Conservation (phyloP, 1,284 basidiomycete species). For the Sporisorium reilianum region DNA sequence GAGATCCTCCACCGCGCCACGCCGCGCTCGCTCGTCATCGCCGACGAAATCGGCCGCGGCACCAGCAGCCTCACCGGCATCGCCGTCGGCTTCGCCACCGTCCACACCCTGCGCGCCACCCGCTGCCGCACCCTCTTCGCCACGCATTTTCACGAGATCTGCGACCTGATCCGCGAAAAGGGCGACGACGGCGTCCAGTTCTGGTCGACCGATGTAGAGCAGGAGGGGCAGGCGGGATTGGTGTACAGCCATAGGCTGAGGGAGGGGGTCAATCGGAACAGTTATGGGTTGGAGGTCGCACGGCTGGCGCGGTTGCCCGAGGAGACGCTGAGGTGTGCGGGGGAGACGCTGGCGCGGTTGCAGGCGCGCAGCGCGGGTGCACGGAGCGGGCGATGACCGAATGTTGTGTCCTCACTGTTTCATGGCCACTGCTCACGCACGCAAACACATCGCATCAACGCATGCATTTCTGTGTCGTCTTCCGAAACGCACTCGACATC, state of each 20-base stretch:
- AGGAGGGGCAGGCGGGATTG: constrained; percentile 75
- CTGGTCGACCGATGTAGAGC: constrained; percentile 83
- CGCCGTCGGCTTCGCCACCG: constrained; percentile 89
- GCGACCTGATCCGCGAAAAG: constrained; percentile 74
- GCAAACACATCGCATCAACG: neutral
- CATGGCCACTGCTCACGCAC: neutral
- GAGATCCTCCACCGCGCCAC: constrained; percentile 77
- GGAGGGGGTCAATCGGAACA: constrained; percentile 88
- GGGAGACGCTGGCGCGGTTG: constrained; percentile 7
- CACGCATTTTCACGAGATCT: constrained; percentile 95
- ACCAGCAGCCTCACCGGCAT: constrained; percentile 92
- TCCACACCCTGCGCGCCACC: constrained; percentile 85
- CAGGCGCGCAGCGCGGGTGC: neutral
- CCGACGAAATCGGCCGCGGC: constrained; percentile 87
- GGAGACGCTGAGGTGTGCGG: constrained; percentile 16
- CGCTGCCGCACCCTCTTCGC: constrained; percentile 88
- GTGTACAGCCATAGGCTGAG: constrained; percentile 84
- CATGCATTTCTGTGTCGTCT: neutral
- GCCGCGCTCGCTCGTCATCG: constrained; percentile 55
- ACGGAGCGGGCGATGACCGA: neutral
- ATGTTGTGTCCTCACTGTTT: no score
- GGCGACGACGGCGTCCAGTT: constrained; percentile 74
- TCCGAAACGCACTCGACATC: neutral
- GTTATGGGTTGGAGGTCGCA: constrained; percentile 92
- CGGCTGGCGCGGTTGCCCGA: constrained; percentile 85